Base-by-base conservation (phyloP, 768 basidiomycete genomes). In the Trametes elegans region DNA sequence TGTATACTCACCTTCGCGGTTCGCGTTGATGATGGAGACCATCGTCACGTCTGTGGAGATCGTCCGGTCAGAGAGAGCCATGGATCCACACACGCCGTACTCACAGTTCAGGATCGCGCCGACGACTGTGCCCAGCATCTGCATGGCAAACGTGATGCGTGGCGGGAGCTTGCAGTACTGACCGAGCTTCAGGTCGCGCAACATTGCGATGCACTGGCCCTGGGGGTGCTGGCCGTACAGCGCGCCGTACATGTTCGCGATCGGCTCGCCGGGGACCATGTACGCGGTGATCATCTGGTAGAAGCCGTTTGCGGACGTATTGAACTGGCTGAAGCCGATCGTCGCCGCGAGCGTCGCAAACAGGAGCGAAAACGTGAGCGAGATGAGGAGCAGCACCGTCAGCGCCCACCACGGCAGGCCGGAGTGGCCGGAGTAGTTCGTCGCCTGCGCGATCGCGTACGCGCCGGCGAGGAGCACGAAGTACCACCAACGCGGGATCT, bases 161-260 rank as follows among this genome's bases (percentile, higher is more conserved):
- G 85, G 85, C 32, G 84, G 82, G 36, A 87, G 75, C 69, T 86
- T 86, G 21, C 77, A 76, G 62, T 77, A 73, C 64, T 76, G 76
- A 29, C 71, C 74, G 70, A 81, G 77, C 70, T 85, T 86, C 14
- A 86, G 71, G 63, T 86, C 84, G 21, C 81, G 75, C 42, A 84
- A 73, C 19, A 85, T 70, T 1, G 78, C 71, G 47, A 68, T 67
- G 31, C 79, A 79, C 66, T 84, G 81, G 34, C 71, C 57, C 59
- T 68, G 64, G 5, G 67, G 63, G 61, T 67, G 63, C 51, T 66
- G 64, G 44, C 65, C 68, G 16, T 79, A 76, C 49, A 80, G 74
- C 52, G 64, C 76, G 27, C 80, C 82, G 56, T 74, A 68, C 64
- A 67, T 64, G 67, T 68, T 68, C 23, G 67, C 67, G 39, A 68